Percentiles rank a stretch among this genome's conserved stretches.
These are phyloP conservation scores for Penicillium paradoxum DNA, from an alignment of 495 filamentous ascomycete genomes.

Conservation along the genomic window DNA sequence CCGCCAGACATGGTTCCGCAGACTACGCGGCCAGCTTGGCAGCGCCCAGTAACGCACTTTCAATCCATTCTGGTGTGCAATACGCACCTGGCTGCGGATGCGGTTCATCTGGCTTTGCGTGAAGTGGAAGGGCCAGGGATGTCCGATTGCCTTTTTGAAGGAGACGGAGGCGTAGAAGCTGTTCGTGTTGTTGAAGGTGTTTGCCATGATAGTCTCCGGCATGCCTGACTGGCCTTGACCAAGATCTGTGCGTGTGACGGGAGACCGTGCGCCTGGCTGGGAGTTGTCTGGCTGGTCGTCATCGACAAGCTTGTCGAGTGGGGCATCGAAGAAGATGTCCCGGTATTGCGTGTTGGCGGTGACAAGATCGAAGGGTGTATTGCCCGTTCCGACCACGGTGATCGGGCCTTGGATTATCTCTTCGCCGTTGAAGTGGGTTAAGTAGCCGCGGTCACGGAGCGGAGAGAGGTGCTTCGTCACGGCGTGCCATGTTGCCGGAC, in stretches of 20 bases:
- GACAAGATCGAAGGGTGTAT: slow-evolving; percentile 64
- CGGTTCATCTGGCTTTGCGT: slow-evolving; percentile 50
- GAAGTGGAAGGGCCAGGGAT: slow-evolving; percentile 39
- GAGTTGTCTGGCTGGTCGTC: not conserved
- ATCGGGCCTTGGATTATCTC: slow-evolving; percentile 50
- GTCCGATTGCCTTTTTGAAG: slow-evolving; percentile 35
- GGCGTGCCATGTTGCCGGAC: slow-evolving; percentile 41
- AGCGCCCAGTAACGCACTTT: slow-evolving; percentile 76
- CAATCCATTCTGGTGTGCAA: slow-evolving; percentile 64
- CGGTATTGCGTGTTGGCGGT: slow-evolving; percentile 42
- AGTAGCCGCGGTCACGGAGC: slow-evolving; percentile 58
- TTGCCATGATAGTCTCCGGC: slow-evolving; percentile 30
- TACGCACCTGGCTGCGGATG: slow-evolving; percentile 61
- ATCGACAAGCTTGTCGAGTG: slow-evolving; percentile 39
- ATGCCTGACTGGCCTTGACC: slow-evolving; percentile 37
- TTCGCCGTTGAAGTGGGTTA: slow-evolving; percentile 53
- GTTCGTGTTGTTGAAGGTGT: slow-evolving; percentile 46
- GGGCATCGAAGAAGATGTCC: slow-evolving; percentile 63
- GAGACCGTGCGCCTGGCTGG: not conserved
- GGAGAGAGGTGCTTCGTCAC: slow-evolving; percentile 60
- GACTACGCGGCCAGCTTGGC: slow-evolving; percentile 68
- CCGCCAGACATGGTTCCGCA: slow-evolving; percentile 71
- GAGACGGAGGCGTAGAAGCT: slow-evolving; percentile 45
- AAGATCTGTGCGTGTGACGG: slow-evolving; percentile 6
- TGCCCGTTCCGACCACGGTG: slow-evolving; percentile 77